Percentiles rank a stretch among this genome's conserved stretches.
These are phyloP conservation scores for Jackrogersella minutella DNA, from an alignment of 495 filamentous ascomycete genomes.

Conservation along the genomic window DNA sequence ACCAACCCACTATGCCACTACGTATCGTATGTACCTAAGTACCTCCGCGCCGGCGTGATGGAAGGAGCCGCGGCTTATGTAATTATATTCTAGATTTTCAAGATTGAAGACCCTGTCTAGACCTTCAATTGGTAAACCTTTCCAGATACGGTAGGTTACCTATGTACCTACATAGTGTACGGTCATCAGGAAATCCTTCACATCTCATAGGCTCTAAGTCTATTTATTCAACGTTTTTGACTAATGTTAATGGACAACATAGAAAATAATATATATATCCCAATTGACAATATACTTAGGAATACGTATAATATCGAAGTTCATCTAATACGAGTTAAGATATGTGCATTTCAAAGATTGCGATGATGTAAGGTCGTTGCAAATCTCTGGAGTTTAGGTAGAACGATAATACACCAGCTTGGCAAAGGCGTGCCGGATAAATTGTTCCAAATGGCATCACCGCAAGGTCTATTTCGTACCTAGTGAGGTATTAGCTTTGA, in stretches of 20 bases:
- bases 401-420: not conserved
- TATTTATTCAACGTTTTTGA: not conserved
- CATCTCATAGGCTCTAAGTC: not conserved
- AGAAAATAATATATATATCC: not conserved
- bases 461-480: not conserved
- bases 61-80: too few species aligned
- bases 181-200: not conserved
- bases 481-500: slow-evolving; percentile 16
- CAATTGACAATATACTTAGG: not conserved
- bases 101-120: not conserved
- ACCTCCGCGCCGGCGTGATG: too few species aligned
- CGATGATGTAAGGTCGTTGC: not conserved
- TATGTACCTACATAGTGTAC: not conserved
- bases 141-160: not conserved
- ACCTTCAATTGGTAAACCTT: slow-evolving; percentile 2
- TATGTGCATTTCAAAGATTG: not conserved
- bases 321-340: not conserved
- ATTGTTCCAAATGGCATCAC: slow-evolving; percentile 23
- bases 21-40: not conserved
- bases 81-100: slow-evolving; percentile 16
- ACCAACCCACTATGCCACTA: not conserved
- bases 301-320: not conserved
- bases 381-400: not conserved
- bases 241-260: not conserved
- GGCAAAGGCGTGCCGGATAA: slow-evolving; percentile 7